phyloP scores from a whole-genome alignment of 495 filamentous ascomycete genomes.

The Penicillium pancosmium region DNA sequence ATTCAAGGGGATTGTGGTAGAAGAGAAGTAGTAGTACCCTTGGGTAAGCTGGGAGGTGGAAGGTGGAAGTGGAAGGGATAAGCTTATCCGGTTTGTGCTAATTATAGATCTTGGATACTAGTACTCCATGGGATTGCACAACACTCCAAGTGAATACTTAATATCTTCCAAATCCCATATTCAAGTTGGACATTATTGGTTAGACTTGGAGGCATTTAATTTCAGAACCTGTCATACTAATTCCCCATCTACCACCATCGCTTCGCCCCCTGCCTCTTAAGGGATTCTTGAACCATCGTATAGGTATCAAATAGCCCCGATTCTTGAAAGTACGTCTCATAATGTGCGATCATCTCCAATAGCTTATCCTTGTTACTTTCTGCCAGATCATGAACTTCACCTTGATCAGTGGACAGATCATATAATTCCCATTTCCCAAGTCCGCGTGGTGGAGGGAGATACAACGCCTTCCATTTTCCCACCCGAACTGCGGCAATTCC shows the following conservation, averaged over 20 bases:
- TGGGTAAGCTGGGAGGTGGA: no score
- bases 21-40: no score
- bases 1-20: no score
- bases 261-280: conserved; percentile 7
- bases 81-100: background rate
- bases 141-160: no score
- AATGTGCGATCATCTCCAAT: conserved; percentile 14
- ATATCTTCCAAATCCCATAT: no score
- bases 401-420: conserved; percentile 19
- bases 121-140: no score
- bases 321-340: conserved; percentile 16
- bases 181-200: no score
- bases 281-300: background rate
- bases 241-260: conserved; percentile 5
- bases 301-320: conserved; percentile 12
- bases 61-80: no score
- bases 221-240: background rate
- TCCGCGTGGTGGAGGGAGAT: conserved; percentile 23
- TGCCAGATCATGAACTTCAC: conserved; percentile 53
- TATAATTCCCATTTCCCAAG: conserved; percentile 29
- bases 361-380: conserved; percentile 51
- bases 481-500: conserved; percentile 24
- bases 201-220: no score
- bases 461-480: conserved; percentile 28
- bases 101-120: background rate